Conservation (phyloP, 345 rosid genomes). For the Syzygium grande region DNA sequence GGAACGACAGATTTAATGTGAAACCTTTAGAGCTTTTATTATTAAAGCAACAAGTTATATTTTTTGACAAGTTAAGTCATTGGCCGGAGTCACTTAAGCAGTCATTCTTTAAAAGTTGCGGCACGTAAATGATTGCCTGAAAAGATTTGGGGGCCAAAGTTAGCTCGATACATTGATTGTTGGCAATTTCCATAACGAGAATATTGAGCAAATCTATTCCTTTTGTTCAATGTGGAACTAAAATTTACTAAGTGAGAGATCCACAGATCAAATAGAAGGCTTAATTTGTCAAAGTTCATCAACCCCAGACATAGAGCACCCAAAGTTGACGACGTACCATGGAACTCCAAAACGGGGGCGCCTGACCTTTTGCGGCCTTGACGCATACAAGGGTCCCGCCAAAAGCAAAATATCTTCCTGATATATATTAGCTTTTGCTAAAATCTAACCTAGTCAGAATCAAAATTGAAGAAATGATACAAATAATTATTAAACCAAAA, state of each 20-base stretch:
- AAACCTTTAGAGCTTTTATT: neutral
- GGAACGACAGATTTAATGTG: neutral
- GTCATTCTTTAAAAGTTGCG: neutral
- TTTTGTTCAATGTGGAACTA: neutral
- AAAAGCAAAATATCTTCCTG: neutral
- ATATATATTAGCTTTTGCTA: too few species aligned
- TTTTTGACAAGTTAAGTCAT: fast-evolving
- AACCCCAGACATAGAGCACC: too few species aligned
- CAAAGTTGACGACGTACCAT: neutral
- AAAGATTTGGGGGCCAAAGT: neutral
- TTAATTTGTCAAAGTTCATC: neutral
- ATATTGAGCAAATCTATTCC: neutral
- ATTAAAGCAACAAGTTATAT: neutral
- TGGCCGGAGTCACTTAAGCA: neutral
- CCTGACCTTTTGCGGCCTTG: neutral
- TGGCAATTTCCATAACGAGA: neutral
- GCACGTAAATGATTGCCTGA: neutral
- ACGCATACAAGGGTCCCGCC: neutral
- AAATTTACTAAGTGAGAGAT: neutral
- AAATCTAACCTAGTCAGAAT: too few species aligned
- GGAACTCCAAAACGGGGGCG: neutral
- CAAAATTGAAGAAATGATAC: too few species aligned
- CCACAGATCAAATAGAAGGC: neutral
- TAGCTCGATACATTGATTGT: neutral
- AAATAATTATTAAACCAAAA: too few species aligned